Percentiles rank a stretch among this genome's conserved stretches.
These are phyloP conservation scores for Exobasidium rhododendri DNA, from an alignment of 1,284 basidiomycete species.

Conservation along the genomic window DNA sequence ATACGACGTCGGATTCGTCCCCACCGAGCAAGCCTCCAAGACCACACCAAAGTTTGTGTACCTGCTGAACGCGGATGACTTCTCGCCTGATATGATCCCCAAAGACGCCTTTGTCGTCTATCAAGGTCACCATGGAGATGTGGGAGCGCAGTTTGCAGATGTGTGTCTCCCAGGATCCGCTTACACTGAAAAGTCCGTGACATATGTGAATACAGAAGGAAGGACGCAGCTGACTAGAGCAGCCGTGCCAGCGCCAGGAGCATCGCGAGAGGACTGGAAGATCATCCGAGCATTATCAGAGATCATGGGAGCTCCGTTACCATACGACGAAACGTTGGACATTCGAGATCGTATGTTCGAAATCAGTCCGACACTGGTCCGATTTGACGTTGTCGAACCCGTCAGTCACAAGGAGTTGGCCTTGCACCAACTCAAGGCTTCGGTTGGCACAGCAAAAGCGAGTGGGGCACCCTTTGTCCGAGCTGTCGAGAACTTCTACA, in stretches of 20 bases:
- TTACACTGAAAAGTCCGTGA: conserved; percentile 91
- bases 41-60: conserved; percentile 92
- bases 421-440: conserved; percentile 29
- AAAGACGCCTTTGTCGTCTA: conserved; percentile 95
- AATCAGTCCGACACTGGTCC: conserved; percentile 82
- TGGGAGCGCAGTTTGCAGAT: conserved; percentile 93
- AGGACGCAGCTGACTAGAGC: conserved; percentile 84
- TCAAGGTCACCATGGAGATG: conserved; percentile 97
- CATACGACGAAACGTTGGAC: conserved; percentile 84
- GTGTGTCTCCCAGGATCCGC: conserved; percentile 89
- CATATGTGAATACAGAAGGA: conserved; percentile 98
- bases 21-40: conserved; percentile 71
- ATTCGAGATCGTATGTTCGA: conserved; percentile 96
- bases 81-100: conserved; percentile 86
- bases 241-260: conserved; percentile 91
- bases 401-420: conserved; percentile 56
- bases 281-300: conserved; percentile 94
- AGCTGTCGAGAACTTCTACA: conserved; percentile 90
- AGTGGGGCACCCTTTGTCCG: conserved; percentile 65
- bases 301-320: conserved; percentile 71
- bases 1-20: conserved; percentile 89
- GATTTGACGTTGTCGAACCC: conserved; percentile 80
- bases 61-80: conserved; percentile 91
- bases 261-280: conserved; percentile 97
- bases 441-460: conserved; percentile 19